Evolutionary conservation across 208 protist species (phyloP), one percentile per base, ranked within the genome.

Genomic region (Leishmania mexicana): DNA sequence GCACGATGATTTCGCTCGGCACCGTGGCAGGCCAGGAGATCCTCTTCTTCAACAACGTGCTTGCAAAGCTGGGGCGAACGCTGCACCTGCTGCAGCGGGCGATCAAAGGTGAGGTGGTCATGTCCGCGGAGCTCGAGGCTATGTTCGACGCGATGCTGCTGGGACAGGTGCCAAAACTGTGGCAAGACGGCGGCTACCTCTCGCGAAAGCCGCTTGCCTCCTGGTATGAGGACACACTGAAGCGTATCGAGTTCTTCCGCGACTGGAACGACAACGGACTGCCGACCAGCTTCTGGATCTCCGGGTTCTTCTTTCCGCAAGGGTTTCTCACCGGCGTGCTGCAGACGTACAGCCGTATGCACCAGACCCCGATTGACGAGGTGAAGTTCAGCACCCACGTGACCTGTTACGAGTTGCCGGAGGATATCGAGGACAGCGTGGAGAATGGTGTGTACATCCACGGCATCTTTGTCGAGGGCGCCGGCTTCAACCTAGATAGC

Each of bases 301-400:
- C 98, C 21, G 99, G 99, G 40, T 99, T 99, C 88, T 99, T 99
- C 95, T 99, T 99, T 89, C 98, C 99, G 11, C 99, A 98, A 78
- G 97, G 97, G 47, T 98, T 98, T 81, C 89, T 98, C 35, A 98
- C 97, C 2, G 96, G 91, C 64, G 94, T 98, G 15, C 86, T 98
- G 83, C 97, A 98, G 89, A 95, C 93, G 21, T 94, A 98, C 94
- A 97, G 95, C 81, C 93, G 97, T 53, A 77, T 87, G 51, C 91
- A 97, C 77, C 85, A 85, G 72, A 96, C 97, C 64, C 96, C 97
- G 5, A 98, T 98, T 83, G 97, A 98, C 76, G 93, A 97, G 74
- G 89, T 98, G 72, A 92, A 92, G 76, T 97, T 98, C 88, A 80
- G 85, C 70, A 98, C 96, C 1, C 89, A 96, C 80, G 89, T 96